Evolutionary conservation across 306 rosid species (phyloP), one percentile per base, ranked within the genome.

Genomic region (Lathyrus aphaca): DNA sequence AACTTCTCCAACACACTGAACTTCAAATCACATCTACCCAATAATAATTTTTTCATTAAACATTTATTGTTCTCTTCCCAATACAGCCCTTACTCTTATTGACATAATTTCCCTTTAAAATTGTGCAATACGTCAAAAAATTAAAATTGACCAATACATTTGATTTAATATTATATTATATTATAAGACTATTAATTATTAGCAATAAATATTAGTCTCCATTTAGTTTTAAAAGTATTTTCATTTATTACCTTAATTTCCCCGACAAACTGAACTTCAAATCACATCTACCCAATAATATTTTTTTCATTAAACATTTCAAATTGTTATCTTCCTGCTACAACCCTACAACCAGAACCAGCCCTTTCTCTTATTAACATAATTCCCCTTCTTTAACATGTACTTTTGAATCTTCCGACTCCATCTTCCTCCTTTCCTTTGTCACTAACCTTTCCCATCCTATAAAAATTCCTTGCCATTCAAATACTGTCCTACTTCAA

Each of bases 1-100:
- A 8, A 49, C 25, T 17, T 17, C 56, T 8, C 27, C 56, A 9
- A 17, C 25, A 10, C 25, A 8, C 12, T 49, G 56, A 18, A 49
- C 56, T 49, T 49, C 13, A 49, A 49, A 49, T 17, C 0, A 13
- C 25, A 7, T n/a, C 56, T 49, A 49, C 56, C 56, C 12, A 55
- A 25, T 25, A 27, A 0, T 55, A 55, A 55, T 12, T 27, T 23
- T 55, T 5, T 25, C 38, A 55, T 23, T 55, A 5, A 11, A 25
- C 38, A 23, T 55, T 55, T 55, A 55, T 23, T 55, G 38, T 23
- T 11, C 37, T 11, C 61, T 12, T 55, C 17, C 61, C 61, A 55
- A 17, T 2, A 54, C 35, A 25, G 10, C 37, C 25, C 60, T 35
- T 11, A 1, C 29, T 3, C 29, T 3, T 25, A 25, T 25, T 25